phyloP scores from a whole-genome alignment of 306 rosid genomes.

The Prunus padus region DNA sequence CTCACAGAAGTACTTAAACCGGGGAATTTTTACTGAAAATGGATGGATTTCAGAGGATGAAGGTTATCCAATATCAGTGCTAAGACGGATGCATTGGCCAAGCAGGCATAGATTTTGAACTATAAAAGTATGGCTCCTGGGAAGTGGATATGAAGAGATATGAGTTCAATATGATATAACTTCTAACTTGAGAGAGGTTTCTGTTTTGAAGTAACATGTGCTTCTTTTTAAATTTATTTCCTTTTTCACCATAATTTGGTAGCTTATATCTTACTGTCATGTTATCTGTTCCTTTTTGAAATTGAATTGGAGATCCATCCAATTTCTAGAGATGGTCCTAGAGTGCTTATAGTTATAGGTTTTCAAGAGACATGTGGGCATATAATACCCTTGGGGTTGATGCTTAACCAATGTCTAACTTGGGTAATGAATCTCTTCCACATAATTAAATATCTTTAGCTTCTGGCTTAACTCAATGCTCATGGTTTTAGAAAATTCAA shows the following conservation, averaged over 20 bases:
- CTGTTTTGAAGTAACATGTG: background rate
- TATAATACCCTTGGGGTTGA: background rate
- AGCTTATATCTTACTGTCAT: background rate
- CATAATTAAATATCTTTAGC: background rate
- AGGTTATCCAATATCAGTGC: background rate
- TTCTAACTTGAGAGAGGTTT: background rate
- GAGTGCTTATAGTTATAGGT: background rate
- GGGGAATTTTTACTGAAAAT: background rate
- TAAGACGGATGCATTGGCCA: slow-evolving; percentile 13
- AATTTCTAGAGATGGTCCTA: background rate
- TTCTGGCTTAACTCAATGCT: background rate
- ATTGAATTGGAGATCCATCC: slow-evolving; percentile 3
- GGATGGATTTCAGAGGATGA: slow-evolving; percentile 9
- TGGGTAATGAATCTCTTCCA: background rate
- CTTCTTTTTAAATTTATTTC: background rate
- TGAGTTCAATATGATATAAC: background rate
- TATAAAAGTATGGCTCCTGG: background rate
- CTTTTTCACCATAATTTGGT: background rate
- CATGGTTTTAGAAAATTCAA: background rate
- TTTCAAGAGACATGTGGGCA: background rate
- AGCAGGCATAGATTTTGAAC: background rate
- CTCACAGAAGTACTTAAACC: background rate
- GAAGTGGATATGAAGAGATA: background rate
- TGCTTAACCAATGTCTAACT: background rate
- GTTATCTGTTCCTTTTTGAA: background rate